These are phyloP conservation scores for Myxozyma mucilagina DNA, from an alignment of 805 yeast genomes.

Conservation along the genomic window DNA sequence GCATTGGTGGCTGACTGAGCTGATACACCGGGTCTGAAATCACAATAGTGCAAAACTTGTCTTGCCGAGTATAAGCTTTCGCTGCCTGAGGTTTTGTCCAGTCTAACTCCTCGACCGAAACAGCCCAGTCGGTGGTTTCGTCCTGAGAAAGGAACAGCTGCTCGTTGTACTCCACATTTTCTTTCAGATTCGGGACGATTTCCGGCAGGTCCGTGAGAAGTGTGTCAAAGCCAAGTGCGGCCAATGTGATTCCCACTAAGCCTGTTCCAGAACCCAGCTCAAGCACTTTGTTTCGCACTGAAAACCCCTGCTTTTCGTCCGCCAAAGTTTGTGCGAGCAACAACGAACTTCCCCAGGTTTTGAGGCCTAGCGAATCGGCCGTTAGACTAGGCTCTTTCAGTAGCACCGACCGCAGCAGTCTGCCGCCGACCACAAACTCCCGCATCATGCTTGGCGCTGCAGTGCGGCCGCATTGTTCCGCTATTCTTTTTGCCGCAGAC, in stretches of 20 bases:
- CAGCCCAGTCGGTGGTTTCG: conserved; percentile 18
- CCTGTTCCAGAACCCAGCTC: conserved; percentile 99
- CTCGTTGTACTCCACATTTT: conserved; percentile 58
- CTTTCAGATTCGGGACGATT: conserved; percentile 65
- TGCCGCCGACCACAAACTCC: conserved; percentile 50
- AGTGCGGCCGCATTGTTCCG: conserved; percentile 82
- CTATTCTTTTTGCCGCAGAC: conserved; percentile 62
- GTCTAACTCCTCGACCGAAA: conserved; percentile 59
- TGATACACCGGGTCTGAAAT: conserved; percentile 91
- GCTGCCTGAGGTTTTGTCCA: conserved; percentile 65
- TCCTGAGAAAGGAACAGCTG: not conserved
- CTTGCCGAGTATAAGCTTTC: conserved; percentile 29
- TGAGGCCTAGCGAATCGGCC: conserved; percentile 81
- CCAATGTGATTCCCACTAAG: conserved; percentile 73
- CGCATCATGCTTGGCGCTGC: conserved; percentile 75
- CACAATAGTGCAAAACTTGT: conserved; percentile 58
- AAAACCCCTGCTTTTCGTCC: not conserved
- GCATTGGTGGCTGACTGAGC: conserved; percentile 72
- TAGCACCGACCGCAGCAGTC: conserved; percentile 18
- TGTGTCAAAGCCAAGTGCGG: conserved; percentile 52
- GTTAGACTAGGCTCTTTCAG: conserved; percentile 84
- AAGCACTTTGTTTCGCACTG: conserved; percentile 19
- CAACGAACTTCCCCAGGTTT: conserved; percentile 94
- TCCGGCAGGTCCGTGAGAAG: conserved; percentile 76
- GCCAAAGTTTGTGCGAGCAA: conserved; percentile 55